A percentile compares a stretch with the other conserved stretches of the same genome.
These are phyloP conservation scores for Diutina neorugosa DNA, from an alignment of 1,139 yeast genomes.

Conservation along the genomic window DNA sequence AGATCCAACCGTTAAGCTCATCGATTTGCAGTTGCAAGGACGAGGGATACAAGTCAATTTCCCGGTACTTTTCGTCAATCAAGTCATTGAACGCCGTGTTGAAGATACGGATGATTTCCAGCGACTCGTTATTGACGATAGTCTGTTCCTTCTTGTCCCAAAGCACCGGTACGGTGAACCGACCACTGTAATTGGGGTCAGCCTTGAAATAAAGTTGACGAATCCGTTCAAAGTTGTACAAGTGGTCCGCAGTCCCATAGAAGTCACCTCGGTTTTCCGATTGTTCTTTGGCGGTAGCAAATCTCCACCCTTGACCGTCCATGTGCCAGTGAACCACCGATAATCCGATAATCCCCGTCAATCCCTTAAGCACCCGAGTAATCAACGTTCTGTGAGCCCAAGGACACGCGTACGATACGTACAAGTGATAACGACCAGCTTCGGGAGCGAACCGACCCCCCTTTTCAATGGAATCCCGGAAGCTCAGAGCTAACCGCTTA, in stretches of 20 bases:
- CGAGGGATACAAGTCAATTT: conserved; percentile 55
- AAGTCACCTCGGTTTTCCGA: conserved; percentile 7
- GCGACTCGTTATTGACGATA: conserved; percentile 81
- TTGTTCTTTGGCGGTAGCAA: conserved; percentile 24
- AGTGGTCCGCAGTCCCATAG: conserved; percentile 55
- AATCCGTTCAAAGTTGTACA: conserved; percentile 47
- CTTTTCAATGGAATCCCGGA: conserved; percentile 50
- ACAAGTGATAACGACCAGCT: conserved; percentile 71
- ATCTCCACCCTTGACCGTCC: conserved; percentile 84
- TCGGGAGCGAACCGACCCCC: conserved; percentile 64
- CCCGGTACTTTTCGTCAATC: conserved; percentile 22
- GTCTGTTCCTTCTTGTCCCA: conserved; percentile 80
- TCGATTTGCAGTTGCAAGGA: conserved; percentile 47
- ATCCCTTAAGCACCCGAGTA: conserved; percentile 67
- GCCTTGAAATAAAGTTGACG: conserved; percentile 67
- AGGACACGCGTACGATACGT: conserved; percentile 84
- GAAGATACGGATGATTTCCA: conserved; percentile 79
- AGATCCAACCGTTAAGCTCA: conserved; percentile 73
- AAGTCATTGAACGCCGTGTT: conserved; percentile 51
- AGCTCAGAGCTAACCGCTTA: conserved; percentile 34
- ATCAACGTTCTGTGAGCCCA: conserved; percentile 90
- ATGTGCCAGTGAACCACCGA: conserved; percentile 84
- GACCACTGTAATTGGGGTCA: conserved; percentile 61
- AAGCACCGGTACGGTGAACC: conserved; percentile 85
- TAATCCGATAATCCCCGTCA: conserved; percentile 46